Evolutionary conservation across 225 moss, liverwort and hornwort genomes (phyloP).

Genomic region (Sphagnum contortum): DNA sequence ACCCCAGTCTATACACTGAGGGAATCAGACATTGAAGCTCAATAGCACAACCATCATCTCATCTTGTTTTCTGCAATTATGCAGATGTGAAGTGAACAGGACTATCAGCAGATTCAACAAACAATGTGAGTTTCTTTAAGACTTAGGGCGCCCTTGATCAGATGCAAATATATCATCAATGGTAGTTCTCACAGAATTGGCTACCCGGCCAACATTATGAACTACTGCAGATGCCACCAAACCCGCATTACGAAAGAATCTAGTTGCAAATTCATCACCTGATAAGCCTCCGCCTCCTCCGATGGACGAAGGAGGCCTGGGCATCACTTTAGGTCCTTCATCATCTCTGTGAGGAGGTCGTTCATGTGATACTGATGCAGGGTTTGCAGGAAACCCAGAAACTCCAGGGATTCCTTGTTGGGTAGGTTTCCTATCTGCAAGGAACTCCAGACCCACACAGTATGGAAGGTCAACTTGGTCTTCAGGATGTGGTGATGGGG

Average conservation of each 20-base stretch:
- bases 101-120: no score
- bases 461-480: slow-evolving; percentile 37
- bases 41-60: no score
- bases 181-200: slow-evolving; percentile 16
- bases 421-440: slow-evolving; percentile 29
- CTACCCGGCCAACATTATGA: slow-evolving; percentile 18
- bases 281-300: slow-evolving; percentile 42
- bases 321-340: slow-evolving; percentile 36
- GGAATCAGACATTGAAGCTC: no score
- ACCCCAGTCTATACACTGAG: no score
- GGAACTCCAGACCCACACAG: slow-evolving; percentile 46
- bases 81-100: no score
- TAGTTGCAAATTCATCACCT: slow-evolving; percentile 51
- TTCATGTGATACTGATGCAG: slow-evolving; percentile 22
- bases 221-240: slow-evolving; percentile 22
- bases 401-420: slow-evolving; percentile 22
- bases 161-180: slow-evolving; percentile 16
- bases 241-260: slow-evolving; percentile 44
- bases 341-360: slow-evolving; percentile 20
- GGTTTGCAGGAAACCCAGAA: slow-evolving; percentile 9
- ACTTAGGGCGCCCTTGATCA: slow-evolving; percentile 25
- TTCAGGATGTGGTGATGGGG: slow-evolving; percentile 20
- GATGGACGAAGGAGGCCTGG: slow-evolving; percentile 40
- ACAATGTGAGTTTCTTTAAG: no score
- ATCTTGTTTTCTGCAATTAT: no score